Conservation (phyloP, 805 yeast species). For the Cyberlindnera xylosilytica region DNA sequence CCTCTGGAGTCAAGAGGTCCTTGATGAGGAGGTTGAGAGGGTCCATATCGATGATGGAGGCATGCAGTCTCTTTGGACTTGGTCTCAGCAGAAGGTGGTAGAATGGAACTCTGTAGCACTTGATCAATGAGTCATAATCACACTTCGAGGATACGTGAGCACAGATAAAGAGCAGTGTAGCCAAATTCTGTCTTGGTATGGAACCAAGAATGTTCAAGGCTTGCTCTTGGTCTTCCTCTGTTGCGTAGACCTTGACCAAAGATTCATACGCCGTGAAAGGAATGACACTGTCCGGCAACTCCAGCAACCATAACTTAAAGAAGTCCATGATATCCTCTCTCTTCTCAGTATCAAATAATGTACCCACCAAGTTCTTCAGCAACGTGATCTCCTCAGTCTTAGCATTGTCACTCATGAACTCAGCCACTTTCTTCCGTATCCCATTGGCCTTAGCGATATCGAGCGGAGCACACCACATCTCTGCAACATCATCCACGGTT, state of each 20-base stretch:
- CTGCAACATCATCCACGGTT: constrained; percentile 4
- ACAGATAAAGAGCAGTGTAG: constrained; percentile 23
- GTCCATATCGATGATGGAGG: constrained; percentile 11
- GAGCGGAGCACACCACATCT: constrained; percentile 17
- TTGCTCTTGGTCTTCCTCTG: constrained; percentile 3
- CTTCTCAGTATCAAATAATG: constrained; percentile 11
- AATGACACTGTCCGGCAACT: constrained; percentile 56
- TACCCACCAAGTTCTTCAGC: constrained; percentile 6
- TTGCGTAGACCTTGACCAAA: constrained; percentile 15
- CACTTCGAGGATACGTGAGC: constrained; percentile 16
- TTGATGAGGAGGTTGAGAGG: constrained; percentile 8
- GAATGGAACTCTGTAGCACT: constrained; percentile 21
- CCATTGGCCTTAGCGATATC: constrained; percentile 19
- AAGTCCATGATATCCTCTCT: constrained; percentile 33
- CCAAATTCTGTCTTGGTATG: constrained; percentile 30
- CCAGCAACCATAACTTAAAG: constrained; percentile 54
- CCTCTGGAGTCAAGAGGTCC: constrained; percentile 14
- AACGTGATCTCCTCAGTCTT: neutral
- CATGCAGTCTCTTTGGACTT: constrained; percentile 11
- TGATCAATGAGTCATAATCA: constrained; percentile 7
- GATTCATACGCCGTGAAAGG: constrained; percentile 34
- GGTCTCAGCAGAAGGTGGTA: constrained; percentile 27
- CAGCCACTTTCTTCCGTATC: constrained; percentile 9
- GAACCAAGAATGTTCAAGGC: constrained; percentile 18
- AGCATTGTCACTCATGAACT: neutral